phyloP scores from a whole-genome alignment of 2,329 filamentous ascomycete species.

The Pseudocercospora fuligena region DNA sequence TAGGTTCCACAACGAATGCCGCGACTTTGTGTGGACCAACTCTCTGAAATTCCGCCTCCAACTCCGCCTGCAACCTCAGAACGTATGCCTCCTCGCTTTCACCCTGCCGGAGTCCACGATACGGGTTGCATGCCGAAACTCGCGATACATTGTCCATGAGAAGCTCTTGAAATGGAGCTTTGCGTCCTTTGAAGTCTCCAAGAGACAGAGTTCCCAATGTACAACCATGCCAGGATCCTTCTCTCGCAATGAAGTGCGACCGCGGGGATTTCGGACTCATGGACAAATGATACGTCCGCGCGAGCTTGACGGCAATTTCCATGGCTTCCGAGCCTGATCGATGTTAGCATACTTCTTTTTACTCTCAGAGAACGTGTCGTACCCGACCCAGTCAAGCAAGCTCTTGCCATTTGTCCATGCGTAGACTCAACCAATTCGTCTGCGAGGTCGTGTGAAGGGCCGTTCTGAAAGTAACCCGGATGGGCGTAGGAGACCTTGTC shows the following conservation, averaged over 20 bases:
- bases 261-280: conserved; percentile 43
- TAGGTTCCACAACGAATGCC: conserved; percentile 58
- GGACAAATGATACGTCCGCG: conserved; percentile 56
- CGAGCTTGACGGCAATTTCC: conserved; percentile 55
- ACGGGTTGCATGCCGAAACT: conserved; percentile 39
- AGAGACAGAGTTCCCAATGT: conserved; percentile 54
- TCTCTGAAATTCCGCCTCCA: conserved; percentile 54
- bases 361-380: neutral
- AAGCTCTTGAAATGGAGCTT: conserved; percentile 40
- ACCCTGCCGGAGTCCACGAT: conserved; percentile 39
- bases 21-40: conserved; percentile 53
- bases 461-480: conserved; percentile 60
- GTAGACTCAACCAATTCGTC: conserved; percentile 20
- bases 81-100: conserved; percentile 51
- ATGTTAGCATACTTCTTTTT: conserved; percentile 13
- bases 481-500: conserved; percentile 61
- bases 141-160: conserved; percentile 38
- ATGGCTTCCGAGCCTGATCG: conserved; percentile 44
- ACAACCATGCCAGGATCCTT: conserved; percentile 56
- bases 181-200: conserved; percentile 41
- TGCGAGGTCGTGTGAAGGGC: conserved; percentile 57
- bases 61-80: conserved; percentile 47
- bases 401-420: conserved; percentile 10
- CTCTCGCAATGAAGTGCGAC: conserved; percentile 49
- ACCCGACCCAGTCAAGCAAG: conserved; percentile 11